A percentile compares a stretch with the other conserved stretches of the same genome.
These are phyloP conservation scores for Pseudopithomyces maydicus DNA, from an alignment of 2,329 filamentous ascomycete species.

Conservation along the genomic window DNA sequence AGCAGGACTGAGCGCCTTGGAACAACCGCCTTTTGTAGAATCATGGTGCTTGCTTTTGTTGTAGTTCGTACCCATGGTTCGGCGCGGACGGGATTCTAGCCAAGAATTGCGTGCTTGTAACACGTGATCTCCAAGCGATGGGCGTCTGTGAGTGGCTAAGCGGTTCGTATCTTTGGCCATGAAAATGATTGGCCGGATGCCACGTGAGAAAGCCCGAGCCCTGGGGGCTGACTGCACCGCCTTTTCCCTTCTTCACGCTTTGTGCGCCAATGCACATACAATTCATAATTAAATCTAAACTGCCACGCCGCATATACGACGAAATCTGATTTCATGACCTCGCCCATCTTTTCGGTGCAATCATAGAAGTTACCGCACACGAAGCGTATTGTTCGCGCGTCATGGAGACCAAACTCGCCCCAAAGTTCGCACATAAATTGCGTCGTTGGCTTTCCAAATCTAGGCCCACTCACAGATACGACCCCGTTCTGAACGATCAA, in stretches of 20 bases:
- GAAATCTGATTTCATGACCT: too few species aligned
- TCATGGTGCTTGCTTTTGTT: background rate
- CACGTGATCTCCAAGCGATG: background rate
- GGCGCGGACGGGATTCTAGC: background rate
- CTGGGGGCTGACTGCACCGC: background rate
- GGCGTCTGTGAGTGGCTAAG: background rate
- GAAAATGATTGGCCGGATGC: too few species aligned
- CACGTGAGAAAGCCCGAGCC: too few species aligned
- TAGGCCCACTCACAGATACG: background rate
- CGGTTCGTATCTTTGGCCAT: too few species aligned
- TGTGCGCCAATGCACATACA: too few species aligned
- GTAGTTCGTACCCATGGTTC: background rate
- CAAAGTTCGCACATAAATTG: background rate
- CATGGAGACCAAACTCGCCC: background rate
- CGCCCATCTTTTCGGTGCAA: background rate
- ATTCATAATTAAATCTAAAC: too few species aligned
- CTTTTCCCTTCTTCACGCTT: too few species aligned
- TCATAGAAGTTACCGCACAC: background rate
- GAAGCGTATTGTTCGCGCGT: background rate
- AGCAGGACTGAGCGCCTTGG: background rate
- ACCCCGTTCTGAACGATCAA: background rate
- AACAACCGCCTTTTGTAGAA: background rate
- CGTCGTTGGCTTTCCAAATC: slow-evolving; percentile 1
- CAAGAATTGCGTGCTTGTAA: background rate
- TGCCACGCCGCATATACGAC: background rate